These are phyloP conservation scores for Aegle marmelos DNA, from an alignment of 345 rosid genomes.

Conservation along the genomic window DNA sequence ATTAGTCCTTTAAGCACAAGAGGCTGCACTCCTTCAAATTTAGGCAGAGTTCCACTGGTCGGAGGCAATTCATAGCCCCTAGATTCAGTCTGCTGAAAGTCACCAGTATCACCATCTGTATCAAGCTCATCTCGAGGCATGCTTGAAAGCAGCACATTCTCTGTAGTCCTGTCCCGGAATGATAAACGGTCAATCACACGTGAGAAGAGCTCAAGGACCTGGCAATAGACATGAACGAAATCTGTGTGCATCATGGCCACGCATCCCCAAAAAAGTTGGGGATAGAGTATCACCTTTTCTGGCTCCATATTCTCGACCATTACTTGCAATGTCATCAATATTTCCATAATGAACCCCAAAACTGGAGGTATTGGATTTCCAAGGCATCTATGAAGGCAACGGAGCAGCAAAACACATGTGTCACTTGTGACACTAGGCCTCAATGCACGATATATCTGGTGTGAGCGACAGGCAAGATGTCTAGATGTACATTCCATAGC, in stretches of 20 bases:
- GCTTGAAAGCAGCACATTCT: constrained; percentile 94
- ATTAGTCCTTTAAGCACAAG: constrained; percentile 96
- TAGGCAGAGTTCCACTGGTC: constrained; percentile 72
- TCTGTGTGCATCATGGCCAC: constrained; percentile 99
- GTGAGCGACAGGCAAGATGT: constrained; percentile 98
- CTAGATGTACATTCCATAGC: constrained; percentile 99
- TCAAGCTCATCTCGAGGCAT: constrained; percentile 93
- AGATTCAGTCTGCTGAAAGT: constrained; percentile 69
- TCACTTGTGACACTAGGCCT: constrained; percentile 92
- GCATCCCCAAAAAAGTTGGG: constrained; percentile 98
- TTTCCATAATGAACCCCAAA: constrained; percentile 95
- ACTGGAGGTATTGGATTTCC: constrained; percentile 95
- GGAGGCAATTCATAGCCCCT: constrained; percentile 66
- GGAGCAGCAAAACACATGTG: constrained; percentile 87
- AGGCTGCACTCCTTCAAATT: constrained; percentile 95
- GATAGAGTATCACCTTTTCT: constrained; percentile 93
- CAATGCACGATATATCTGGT: constrained; percentile 96
- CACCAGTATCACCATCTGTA: constrained; percentile 43
- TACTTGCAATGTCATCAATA: constrained; percentile 86
- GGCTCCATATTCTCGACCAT: constrained; percentile 99
- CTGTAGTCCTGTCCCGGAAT: constrained; percentile 88
- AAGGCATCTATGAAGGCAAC: constrained; percentile 94
- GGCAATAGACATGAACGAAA: constrained; percentile 95
- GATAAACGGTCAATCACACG: constrained; percentile 86
- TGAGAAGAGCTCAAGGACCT: constrained; percentile 93